Percentiles rank a stretch among this genome's conserved stretches.
These are phyloP conservation scores for Leucoagaricus sp. DNA, from an alignment of 1,284 basidiomycete genomes.

Conservation along the genomic window DNA sequence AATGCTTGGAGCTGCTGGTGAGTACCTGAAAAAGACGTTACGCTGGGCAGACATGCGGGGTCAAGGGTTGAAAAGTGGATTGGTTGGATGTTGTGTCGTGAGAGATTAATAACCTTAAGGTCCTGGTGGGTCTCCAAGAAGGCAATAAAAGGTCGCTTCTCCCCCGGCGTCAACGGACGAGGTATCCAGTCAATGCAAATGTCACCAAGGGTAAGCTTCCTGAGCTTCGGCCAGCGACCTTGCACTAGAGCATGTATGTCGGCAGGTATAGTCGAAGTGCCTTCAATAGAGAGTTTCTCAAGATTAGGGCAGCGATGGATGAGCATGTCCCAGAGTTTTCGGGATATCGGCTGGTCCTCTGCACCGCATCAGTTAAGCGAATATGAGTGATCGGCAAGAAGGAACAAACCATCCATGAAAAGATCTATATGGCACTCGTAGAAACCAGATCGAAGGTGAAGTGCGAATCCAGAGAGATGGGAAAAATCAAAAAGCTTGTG, in stretches of 20 bases:
- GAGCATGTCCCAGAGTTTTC: slow-evolving; percentile 68
- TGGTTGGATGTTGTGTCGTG: slow-evolving; percentile 56
- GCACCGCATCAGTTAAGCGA: slow-evolving; percentile 8
- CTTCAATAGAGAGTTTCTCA: slow-evolving; percentile 59
- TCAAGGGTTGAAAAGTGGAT: slow-evolving; percentile 51
- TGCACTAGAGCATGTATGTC: slow-evolving; percentile 38
- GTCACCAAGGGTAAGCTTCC: slow-evolving; percentile 59
- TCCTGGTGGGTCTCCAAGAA: slow-evolving; percentile 66
- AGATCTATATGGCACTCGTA: slow-evolving; percentile 58
- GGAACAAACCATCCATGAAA: slow-evolving; percentile 52
- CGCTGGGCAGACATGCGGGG: slow-evolving; percentile 42
- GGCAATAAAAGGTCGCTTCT: slow-evolving; percentile 55
- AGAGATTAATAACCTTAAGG: slow-evolving; percentile 55
- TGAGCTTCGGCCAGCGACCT: slow-evolving; percentile 64
- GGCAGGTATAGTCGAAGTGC: slow-evolving; percentile 49
- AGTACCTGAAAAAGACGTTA: slow-evolving; percentile 61
- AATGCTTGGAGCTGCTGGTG: slow-evolving; percentile 64
- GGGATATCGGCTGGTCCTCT: slow-evolving; percentile 40
- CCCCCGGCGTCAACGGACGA: slow-evolving; percentile 32
- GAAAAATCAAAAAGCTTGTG: slow-evolving; percentile 65
- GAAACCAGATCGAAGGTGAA: slow-evolving; percentile 59
- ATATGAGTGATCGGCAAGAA: neutral
- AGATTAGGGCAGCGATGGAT: slow-evolving; percentile 59
- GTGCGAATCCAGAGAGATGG: slow-evolving; percentile 57
- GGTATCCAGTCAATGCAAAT: slow-evolving; percentile 57